Percentiles rank a stretch among this genome's conserved stretches.
These are phyloP conservation scores for Batkoa obscura DNA, from an alignment of 371 early-diverging fungal genomes.

Conservation along the genomic window DNA sequence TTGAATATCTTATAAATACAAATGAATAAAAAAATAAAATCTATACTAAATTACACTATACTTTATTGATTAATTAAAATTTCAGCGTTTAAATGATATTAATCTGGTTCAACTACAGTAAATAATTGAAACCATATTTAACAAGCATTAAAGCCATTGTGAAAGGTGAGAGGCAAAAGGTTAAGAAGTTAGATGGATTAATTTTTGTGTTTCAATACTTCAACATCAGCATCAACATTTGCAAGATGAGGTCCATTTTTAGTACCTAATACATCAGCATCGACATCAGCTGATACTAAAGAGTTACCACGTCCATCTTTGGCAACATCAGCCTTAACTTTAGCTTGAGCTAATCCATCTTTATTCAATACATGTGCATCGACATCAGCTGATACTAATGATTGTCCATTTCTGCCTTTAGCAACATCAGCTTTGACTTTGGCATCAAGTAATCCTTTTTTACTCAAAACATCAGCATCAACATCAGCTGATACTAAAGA, in stretches of 20 bases:
- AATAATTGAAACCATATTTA: too few species aligned
- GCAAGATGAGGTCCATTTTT: background rate
- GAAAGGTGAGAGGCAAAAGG: too few species aligned
- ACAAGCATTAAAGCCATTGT: too few species aligned
- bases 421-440: background rate
- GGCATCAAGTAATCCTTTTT: background rate
- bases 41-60: too few species aligned
- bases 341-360: background rate
- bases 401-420: background rate
- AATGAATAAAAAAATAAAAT: too few species aligned
- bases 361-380: background rate
- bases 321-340: background rate
- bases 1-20: too few species aligned
- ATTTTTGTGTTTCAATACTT: background rate
- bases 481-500: background rate
- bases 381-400: background rate
- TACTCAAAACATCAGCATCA: background rate
- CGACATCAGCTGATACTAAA: background rate
- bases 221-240: background rate
- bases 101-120: too few species aligned
- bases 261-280: background rate
- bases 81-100: too few species aligned
- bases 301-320: background rate
- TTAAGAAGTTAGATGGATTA: too few species aligned
- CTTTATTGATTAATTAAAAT: too few species aligned